Percentiles rank a stretch among this genome's conserved stretches.
Evolutionary conservation across 2,329 filamentous ascomycete species (phyloP).

Genomic region (Fusarium abutilonis): DNA sequence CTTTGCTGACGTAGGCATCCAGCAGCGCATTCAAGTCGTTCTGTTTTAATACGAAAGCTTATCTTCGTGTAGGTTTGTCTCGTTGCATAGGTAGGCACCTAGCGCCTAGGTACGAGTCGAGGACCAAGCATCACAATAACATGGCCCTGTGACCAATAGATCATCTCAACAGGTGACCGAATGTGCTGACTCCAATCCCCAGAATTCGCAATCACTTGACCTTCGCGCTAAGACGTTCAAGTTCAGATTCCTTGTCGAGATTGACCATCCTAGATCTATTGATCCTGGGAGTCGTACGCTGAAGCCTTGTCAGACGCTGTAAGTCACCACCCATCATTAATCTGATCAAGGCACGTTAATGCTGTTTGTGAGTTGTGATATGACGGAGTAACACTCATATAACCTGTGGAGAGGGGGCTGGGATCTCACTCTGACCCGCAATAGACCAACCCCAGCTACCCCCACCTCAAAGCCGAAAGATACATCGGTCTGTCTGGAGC

Average conservation of each 20-base stretch:
- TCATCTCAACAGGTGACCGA: slow-evolving; percentile 20
- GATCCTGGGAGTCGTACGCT: background rate
- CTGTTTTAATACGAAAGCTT: too few species aligned
- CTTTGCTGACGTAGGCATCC: too few species aligned
- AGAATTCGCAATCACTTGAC: slow-evolving; percentile 24
- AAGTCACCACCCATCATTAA: background rate
- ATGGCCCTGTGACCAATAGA: slow-evolving; percentile 20
- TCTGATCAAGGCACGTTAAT: background rate
- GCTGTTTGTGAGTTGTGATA: background rate
- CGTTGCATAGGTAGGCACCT: background rate
- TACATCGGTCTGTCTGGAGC: slow-evolving; percentile 5
- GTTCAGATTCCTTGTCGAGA: background rate
- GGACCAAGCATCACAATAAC: background rate
- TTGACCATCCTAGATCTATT: background rate
- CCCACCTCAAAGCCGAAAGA: slow-evolving; percentile 4
- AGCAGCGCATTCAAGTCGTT: too few species aligned
- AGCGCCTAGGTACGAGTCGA: too few species aligned
- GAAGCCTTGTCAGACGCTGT: background rate
- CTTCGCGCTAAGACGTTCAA: slow-evolving; percentile 8
- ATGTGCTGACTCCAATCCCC: slow-evolving; percentile 7
- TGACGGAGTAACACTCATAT: background rate
- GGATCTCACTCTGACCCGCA: slow-evolving; percentile 7
- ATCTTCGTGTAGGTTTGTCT: background rate
- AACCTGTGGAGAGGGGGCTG: slow-evolving; percentile 14
- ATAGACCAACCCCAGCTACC: slow-evolving; percentile 1